Conservation (phyloP, 495 filamentous ascomycete genomes). For the Daldinia childiae region DNA sequence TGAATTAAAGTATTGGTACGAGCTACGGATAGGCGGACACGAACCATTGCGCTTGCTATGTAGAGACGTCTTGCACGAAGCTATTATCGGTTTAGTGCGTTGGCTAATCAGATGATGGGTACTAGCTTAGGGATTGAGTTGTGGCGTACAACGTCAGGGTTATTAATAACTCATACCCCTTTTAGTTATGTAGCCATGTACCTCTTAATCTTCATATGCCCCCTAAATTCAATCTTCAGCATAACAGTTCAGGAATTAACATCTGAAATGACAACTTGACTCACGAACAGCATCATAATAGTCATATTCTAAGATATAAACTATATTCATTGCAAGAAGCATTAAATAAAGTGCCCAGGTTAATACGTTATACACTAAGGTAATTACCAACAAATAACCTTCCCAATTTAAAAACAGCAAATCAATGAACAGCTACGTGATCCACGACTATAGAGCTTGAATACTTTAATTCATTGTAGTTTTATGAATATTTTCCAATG, state of each 20-base stretch:
- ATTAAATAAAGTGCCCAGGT: no score
- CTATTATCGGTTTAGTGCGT: background rate
- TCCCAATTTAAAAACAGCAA: no score
- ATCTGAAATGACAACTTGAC: background rate
- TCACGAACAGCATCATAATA: background rate
- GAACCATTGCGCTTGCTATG: background rate
- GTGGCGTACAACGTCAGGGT: background rate
- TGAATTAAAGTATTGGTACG: conserved; percentile 1
- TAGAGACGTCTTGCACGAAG: background rate
- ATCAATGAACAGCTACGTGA: no score
- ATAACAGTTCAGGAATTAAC: background rate
- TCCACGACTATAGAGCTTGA: no score
- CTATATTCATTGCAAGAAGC: no score
- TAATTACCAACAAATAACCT: no score
- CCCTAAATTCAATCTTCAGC: background rate
- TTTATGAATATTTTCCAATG: no score
- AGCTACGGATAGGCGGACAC: background rate
- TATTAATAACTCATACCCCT: background rate
- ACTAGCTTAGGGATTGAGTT: background rate
- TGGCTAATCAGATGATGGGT: background rate
- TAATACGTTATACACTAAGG: no score
- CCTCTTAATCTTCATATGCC: background rate
- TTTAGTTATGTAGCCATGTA: background rate
- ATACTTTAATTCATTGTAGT: no score
- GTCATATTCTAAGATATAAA: no score